A percentile compares a stretch with the other conserved stretches of the same genome.
These are phyloP conservation scores for Didymella keratinophila DNA, from an alignment of 2,329 filamentous ascomycete species.

Conservation along the genomic window DNA sequence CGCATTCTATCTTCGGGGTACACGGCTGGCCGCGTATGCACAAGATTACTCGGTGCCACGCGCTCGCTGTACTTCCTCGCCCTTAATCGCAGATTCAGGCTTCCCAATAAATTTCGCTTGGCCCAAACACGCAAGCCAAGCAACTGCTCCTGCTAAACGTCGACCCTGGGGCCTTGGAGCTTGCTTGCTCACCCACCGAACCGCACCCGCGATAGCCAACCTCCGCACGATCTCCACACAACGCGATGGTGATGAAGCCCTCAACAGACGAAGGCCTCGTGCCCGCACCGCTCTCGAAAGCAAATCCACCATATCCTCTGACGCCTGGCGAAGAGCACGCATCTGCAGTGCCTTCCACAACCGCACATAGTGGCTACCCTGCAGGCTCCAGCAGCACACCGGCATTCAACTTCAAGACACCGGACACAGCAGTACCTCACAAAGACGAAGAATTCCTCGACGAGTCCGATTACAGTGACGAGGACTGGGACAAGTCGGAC, in stretches of 20 bases:
- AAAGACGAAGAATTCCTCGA: slow-evolving; percentile 33
- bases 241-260: slow-evolving; percentile 57
- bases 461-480: slow-evolving; percentile 43
- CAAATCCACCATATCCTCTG: slow-evolving; percentile 57
- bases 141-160: slow-evolving; percentile 4
- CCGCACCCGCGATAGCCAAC: slow-evolving; percentile 5
- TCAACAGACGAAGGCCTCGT: slow-evolving; percentile 47
- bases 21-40: slow-evolving; percentile 15
- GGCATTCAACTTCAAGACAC: slow-evolving; percentile 51
- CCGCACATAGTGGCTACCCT: slow-evolving; percentile 39
- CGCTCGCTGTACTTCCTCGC: neutral
- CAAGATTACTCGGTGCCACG: slow-evolving; percentile 1
- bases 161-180: slow-evolving; percentile 15
- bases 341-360: slow-evolving; percentile 32
- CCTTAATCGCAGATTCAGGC: neutral
- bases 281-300: slow-evolving; percentile 51
- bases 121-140: slow-evolving; percentile 15
- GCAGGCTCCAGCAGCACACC: slow-evolving; percentile 48
- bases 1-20: neutral
- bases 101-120: slow-evolving; percentile 4
- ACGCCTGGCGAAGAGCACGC: slow-evolving; percentile 49
- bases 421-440: slow-evolving; percentile 33
- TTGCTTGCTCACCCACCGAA: slow-evolving; percentile 11
- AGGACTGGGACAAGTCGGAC: slow-evolving; percentile 51
- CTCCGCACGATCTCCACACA: slow-evolving; percentile 10